Percentiles rank a stretch among this genome's conserved stretches.
phyloP scores from a whole-genome alignment of 192 early-diverging fungal species.

The Linnemannia zychae region DNA sequence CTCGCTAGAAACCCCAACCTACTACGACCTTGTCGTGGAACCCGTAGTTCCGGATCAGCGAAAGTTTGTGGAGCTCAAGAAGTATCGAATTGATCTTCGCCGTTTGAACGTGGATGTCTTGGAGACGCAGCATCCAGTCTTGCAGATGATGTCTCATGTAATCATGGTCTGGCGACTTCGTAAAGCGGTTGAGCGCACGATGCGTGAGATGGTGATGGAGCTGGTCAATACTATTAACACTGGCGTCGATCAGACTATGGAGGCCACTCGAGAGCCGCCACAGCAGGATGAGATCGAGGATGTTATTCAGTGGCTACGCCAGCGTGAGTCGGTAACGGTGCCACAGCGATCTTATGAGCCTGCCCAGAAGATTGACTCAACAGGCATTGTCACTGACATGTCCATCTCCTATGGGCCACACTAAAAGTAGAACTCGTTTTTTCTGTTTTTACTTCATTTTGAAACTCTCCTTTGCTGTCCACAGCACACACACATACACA shows the following conservation, averaged over 20 bases:
- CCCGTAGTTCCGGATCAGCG: not conserved
- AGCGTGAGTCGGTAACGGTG: not conserved
- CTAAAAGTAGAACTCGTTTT: too few species aligned
- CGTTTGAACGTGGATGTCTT: slow-evolving; percentile 18
- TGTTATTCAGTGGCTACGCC: not conserved
- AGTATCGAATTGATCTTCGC: slow-evolving; percentile 17
- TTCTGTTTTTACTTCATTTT: not conserved
- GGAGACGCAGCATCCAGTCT: slow-evolving; percentile 25
- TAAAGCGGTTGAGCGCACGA: slow-evolving; percentile 21
- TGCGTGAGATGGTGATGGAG: slow-evolving; percentile 9
- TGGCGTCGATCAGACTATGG: slow-evolving; percentile 23
- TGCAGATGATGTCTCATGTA: slow-evolving; percentile 7
- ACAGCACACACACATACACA: not conserved
- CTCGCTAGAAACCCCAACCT: not conserved
- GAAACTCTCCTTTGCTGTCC: not conserved
- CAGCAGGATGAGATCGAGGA: slow-evolving; percentile 1
- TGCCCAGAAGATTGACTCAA: not conserved
- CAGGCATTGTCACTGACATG: not conserved
- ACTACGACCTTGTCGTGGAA: not conserved
- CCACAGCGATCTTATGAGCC: not conserved
- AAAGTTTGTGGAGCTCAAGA: slow-evolving; percentile 19
- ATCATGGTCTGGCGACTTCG: slow-evolving; percentile 21
- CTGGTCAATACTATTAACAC: slow-evolving; percentile 14
- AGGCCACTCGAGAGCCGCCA: not conserved
- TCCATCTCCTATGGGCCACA: too few species aligned